These are phyloP conservation scores for Cotoneaster glaucophyllus DNA, from an alignment of 306 rosid genomes.

Conservation along the genomic window DNA sequence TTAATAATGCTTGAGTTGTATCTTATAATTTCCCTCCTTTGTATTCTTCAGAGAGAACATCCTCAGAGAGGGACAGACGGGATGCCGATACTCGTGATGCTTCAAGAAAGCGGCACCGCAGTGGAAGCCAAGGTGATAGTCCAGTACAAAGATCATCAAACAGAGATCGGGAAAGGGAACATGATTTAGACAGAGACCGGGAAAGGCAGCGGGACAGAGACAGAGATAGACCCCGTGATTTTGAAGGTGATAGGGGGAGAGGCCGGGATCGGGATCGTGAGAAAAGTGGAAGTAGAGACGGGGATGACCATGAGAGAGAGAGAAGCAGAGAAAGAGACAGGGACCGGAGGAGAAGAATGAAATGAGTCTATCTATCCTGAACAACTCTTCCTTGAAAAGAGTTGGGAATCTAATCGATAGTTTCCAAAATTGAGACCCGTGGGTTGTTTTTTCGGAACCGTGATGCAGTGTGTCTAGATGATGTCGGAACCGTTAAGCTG, in stretches of 20 bases:
- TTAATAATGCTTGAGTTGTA: background rate
- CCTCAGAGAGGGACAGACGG: constrained; percentile 61
- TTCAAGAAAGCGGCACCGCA: constrained; percentile 75
- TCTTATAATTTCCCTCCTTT: background rate
- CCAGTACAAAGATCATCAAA: constrained; percentile 54
- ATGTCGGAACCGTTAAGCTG: background rate
- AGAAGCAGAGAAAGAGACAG: constrained; percentile 51
- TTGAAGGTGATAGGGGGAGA: constrained; percentile 47
- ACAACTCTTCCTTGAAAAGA: background rate
- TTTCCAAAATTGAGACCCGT: background rate
- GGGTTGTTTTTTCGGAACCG: constrained; percentile 10
- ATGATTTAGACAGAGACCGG: constrained; percentile 50
- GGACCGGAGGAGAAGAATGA: constrained; percentile 64
- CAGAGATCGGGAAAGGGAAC: constrained; percentile 73
- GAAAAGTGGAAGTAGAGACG: constrained; percentile 89
- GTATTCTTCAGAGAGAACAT: constrained; percentile 43
- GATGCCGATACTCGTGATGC: constrained; percentile 46
- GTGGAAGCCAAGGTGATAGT: constrained; percentile 63
- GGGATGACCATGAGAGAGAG: constrained; percentile 79
- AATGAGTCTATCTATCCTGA: constrained; percentile 26
- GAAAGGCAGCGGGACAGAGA: constrained; percentile 56
- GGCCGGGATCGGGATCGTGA: constrained; percentile 29
- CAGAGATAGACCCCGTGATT: constrained; percentile 39
- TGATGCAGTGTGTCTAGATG: constrained; percentile 13
- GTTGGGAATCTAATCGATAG: background rate